Evolutionary conservation across 352 stramenopile genomes (phyloP), one percentile per base, ranked within the genome.

Genomic region (Saprolegnia diclina): DNA sequence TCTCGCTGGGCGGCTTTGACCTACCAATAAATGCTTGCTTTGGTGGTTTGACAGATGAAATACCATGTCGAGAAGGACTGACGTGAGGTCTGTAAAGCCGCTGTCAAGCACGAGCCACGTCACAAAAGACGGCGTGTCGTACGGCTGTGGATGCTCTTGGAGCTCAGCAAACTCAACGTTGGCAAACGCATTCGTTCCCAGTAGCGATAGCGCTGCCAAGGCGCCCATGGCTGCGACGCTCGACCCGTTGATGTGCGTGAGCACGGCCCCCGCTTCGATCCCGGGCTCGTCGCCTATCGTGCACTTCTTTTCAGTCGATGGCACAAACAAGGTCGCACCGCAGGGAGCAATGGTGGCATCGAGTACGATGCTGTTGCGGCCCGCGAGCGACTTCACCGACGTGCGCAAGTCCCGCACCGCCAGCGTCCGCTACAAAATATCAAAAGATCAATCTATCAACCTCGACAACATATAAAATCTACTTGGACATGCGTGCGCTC

Each of bases 41-140:
- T 57, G 22, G 22, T 14, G n/a, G n/a, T 14, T 45, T 14, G 14
- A 7, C 38, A 7, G 26, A 6, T n/a, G 9, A 7, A 16, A 26
- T 21, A 69, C 63, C 63, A 69, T 69, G 44, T 69, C 63, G 18
- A 22, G 29, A 6, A 69, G 29, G 35, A 69, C 63, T 11, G 63
- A 57, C 4, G n/a, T 18, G 26, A 69, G 42, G 45, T 69, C 63
- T 7, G 35, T 61, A 37, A 69, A 69, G 6, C 26, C 26, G 21
- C 19, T 61, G 63, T 69, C 63, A 16, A 69, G 48, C 37, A 69
- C 53, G 11, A 69, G 26, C 63, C 63, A 69, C 5, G 19, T 11
- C n/a, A 69, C 18, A 35, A 69, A 69, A 13, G 44, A 61, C 24
- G 29, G 26, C 48, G 32, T n/a, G 19, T 5, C 38, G 22, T 16